Percentiles rank a stretch among this genome's conserved stretches.
phyloP scores from a whole-genome alignment of 495 filamentous ascomycete genomes.

The Schizothecium vesticola region DNA sequence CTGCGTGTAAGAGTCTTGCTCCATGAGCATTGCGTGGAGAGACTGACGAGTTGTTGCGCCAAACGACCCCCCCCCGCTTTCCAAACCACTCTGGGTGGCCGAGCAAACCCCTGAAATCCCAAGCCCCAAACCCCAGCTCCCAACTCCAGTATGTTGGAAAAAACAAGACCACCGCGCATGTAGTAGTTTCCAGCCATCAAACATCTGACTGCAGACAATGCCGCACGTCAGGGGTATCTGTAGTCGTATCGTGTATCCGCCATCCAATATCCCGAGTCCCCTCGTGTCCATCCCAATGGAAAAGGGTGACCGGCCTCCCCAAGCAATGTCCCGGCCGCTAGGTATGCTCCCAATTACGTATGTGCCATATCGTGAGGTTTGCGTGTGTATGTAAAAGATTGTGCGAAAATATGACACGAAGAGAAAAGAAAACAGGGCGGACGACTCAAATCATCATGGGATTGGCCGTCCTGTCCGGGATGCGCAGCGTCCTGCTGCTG shows the following conservation, averaged over 20 bases:
- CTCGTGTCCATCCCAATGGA: neutral
- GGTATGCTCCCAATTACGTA: neutral
- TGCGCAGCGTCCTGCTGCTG: constrained; percentile 3
- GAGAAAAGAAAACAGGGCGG: neutral
- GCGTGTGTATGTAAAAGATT: neutral
- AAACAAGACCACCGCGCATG: neutral
- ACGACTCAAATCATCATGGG: neutral
- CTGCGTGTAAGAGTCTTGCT: neutral
- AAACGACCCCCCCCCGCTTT: neutral
- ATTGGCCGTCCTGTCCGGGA: neutral
- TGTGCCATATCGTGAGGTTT: neutral
- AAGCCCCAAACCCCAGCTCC: neutral
- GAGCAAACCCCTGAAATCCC: neutral
- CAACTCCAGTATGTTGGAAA: neutral
- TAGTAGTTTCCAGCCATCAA: neutral
- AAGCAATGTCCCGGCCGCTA: neutral
- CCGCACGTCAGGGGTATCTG: neutral
- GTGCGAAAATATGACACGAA: neutral
- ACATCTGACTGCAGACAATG: neutral
- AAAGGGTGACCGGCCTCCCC: neutral
- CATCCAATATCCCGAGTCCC: neutral
- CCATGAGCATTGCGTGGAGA: neutral
- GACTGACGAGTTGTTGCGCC: neutral
- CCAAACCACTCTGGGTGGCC: neutral
- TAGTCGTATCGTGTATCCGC: neutral